Percentiles rank a stretch among this genome's conserved stretches.
phyloP scores from a whole-genome alignment of 1,284 basidiomycete species.

The Cutaneotrichosporon sp. region DNA sequence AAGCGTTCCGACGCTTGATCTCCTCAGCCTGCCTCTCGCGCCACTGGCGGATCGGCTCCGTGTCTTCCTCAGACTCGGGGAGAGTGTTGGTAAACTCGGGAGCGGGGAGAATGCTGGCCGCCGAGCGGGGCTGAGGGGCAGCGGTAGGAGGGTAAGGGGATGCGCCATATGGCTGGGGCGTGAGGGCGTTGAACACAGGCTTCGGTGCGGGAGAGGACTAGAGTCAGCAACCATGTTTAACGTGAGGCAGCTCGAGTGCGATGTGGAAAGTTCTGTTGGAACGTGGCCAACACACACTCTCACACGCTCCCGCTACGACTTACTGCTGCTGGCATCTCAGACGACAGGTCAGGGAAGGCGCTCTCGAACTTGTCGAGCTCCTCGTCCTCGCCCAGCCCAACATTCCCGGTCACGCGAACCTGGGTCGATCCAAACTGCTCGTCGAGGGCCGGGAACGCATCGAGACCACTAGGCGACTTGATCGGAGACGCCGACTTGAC shows the following conservation, averaged over 20 bases:
- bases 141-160: slow-evolving; percentile 46
- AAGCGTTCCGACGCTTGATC: slow-evolving; percentile 74
- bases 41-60: slow-evolving; percentile 86
- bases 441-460: slow-evolving; percentile 69
- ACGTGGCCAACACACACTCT: neutral
- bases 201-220: slow-evolving; percentile 26
- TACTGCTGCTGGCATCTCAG: slow-evolving; percentile 26
- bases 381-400: slow-evolving; percentile 52
- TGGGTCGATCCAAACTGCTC: slow-evolving; percentile 34
- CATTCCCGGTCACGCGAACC: slow-evolving; percentile 69
- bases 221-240: no score
- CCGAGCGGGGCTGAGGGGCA: slow-evolving; percentile 54
- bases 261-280: neutral
- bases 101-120: slow-evolving; percentile 61
- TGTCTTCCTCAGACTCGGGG: slow-evolving; percentile 64
- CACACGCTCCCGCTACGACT: neutral
- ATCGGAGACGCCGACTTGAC: neutral
- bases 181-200: slow-evolving; percentile 44
- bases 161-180: slow-evolving; percentile 42
- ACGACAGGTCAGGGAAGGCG: slow-evolving; percentile 81
- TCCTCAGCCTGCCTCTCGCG: slow-evolving; percentile 78
- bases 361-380: slow-evolving; percentile 87
- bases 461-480: slow-evolving; percentile 26
- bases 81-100: slow-evolving; percentile 48
- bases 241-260: no score